Evolutionary conservation across 2,329 filamentous ascomycete species (phyloP).

Genomic region (Sclerotinia minor): DNA sequence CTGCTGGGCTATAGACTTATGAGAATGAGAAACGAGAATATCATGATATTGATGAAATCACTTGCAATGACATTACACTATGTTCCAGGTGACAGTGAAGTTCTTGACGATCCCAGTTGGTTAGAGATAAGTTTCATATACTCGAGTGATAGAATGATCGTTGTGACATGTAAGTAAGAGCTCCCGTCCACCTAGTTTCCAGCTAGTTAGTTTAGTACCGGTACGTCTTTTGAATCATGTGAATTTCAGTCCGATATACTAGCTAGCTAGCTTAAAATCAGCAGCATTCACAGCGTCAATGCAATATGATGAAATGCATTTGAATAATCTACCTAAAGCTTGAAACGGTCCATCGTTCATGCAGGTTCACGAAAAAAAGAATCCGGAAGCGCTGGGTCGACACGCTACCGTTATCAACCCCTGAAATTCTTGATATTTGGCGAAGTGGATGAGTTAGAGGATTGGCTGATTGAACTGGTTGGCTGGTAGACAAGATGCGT

Average conservation of each 20-base stretch:
- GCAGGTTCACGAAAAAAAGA: background rate
- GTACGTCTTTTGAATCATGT: too few species aligned
- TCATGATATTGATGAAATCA: background rate
- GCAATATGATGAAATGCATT: background rate
- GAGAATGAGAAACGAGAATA: slow-evolving; percentile 14
- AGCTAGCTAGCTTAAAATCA: background rate
- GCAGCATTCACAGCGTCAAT: background rate
- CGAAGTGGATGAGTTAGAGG: slow-evolving; percentile 1
- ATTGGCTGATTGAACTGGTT: slow-evolving; percentile 8
- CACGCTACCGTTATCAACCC: background rate
- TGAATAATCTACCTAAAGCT: background rate
- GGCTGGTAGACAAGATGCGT: slow-evolving; percentile 19
- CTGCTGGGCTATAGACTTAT: slow-evolving; percentile 12
- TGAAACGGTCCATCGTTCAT: background rate
- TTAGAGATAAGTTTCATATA: background rate
- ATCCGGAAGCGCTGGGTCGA: background rate
- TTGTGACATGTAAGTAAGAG: slow-evolving; percentile 1
- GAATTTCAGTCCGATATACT: background rate
- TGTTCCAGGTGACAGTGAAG: background rate
- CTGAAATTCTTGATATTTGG: slow-evolving; percentile 10
- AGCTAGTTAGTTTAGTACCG: too few species aligned
- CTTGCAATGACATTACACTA: background rate
- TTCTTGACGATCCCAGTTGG: background rate
- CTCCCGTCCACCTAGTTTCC: too few species aligned
- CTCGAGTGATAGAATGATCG: background rate